A percentile compares a stretch with the other conserved stretches of the same genome.
phyloP scores from a whole-genome alignment of 1,284 basidiomycete species.

The Boletellus deceptivus region DNA sequence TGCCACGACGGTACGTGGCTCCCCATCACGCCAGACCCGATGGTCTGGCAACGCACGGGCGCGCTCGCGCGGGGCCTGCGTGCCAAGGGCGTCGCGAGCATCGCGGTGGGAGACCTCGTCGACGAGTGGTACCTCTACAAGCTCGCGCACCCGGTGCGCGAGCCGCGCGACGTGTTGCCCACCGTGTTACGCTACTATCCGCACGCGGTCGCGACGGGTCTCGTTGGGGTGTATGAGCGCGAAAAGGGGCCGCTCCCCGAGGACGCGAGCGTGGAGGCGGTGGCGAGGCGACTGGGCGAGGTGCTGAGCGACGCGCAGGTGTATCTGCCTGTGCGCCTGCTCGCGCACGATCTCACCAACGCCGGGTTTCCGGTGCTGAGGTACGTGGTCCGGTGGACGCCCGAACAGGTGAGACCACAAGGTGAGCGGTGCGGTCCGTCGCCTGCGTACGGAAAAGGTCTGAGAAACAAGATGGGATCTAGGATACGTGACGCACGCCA shows the following conservation, averaged over 20 bases:
- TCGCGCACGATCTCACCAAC: conserved; percentile 56
- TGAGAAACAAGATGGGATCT: neutral
- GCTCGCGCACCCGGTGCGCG: conserved; percentile 57
- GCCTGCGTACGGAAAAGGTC: no score
- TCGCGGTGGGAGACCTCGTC: conserved; percentile 66
- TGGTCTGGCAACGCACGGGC: conserved; percentile 66
- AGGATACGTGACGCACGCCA: conserved; percentile 71
- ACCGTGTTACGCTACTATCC: conserved; percentile 67
- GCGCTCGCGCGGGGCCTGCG: conserved; percentile 52
- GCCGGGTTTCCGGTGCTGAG: conserved; percentile 60
- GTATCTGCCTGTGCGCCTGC: conserved; percentile 62
- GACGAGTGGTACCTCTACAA: conserved; percentile 81
- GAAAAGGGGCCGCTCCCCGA: conserved; percentile 32
- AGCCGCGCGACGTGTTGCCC: conserved; percentile 48
- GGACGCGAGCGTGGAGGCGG: conserved; percentile 41
- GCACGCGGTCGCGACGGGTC: conserved; percentile 40
- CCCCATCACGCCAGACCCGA: conserved; percentile 48
- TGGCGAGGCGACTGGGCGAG: conserved; percentile 45
- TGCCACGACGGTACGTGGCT: conserved; percentile 60
- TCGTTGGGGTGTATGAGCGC: conserved; percentile 44
- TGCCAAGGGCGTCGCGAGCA: conserved; percentile 56
- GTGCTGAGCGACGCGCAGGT: conserved; percentile 69
- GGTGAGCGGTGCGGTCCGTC: conserved; percentile 38
- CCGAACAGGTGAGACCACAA: conserved; percentile 51
- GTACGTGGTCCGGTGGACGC: conserved; percentile 69